Percentiles rank a stretch among this genome's conserved stretches.
phyloP scores from a whole-genome alignment of 1,139 yeast genomes.

The Cylindricascospora bacillispora region DNA sequence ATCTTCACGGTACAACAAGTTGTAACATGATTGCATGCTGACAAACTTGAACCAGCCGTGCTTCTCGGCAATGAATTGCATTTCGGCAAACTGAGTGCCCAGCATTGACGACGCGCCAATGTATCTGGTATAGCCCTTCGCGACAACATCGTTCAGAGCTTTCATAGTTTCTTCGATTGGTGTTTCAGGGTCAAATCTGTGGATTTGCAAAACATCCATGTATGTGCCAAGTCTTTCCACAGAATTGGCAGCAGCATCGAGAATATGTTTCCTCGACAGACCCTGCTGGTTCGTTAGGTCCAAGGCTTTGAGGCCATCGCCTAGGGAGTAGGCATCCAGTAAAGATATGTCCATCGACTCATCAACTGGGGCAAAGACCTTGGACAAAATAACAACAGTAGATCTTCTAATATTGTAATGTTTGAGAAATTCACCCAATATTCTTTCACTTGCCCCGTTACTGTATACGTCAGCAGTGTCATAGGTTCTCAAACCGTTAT shows the following conservation, averaged over 20 bases:
- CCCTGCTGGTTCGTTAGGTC: constrained; percentile 27
- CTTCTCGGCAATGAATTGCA: constrained; percentile 35
- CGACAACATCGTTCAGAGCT: constrained; percentile 36
- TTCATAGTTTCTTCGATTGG: constrained; percentile 37
- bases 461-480: constrained; percentile 35
- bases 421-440: constrained; percentile 29
- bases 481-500: constrained; percentile 33
- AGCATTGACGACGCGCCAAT: constrained; percentile 41
- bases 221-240: constrained; percentile 37
- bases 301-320: constrained; percentile 7
- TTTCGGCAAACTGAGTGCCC: constrained; percentile 33
- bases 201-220: constrained; percentile 39
- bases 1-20: constrained; percentile 39
- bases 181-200: constrained; percentile 32
- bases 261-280: constrained; percentile 35
- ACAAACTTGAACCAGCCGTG: constrained; percentile 36
- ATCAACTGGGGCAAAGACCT: constrained; percentile 22
- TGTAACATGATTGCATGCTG: constrained; percentile 40
- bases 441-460: constrained; percentile 28
- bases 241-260: constrained; percentile 32
- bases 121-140: constrained; percentile 32
- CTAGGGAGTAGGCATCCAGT: constrained; percentile 1
- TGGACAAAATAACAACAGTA: constrained; percentile 31
- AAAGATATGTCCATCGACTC: constrained; percentile 7
- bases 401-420: constrained; percentile 28